Base-by-base conservation (phyloP, 306 rosid species). In the Gillenia trifoliata region DNA sequence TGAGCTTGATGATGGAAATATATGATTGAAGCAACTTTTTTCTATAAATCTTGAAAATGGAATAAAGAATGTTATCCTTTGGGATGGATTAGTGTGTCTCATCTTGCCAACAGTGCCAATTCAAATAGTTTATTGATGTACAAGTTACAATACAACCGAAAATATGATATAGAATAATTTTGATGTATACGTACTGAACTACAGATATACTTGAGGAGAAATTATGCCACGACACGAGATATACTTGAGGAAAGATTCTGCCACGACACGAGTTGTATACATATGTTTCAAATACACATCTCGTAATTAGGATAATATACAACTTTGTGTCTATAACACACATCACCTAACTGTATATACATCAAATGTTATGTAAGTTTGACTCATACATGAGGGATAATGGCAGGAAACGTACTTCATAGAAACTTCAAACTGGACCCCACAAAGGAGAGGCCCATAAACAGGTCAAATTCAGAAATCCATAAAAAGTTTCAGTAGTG, bases 321-420 rank as follows among this genome's bases (percentile, higher is more conserved):
- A 36, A 45, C 13, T 45, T 45, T 45, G 2, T 45, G 52, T 45
- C 20, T 4, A 5, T 16, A 45, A 15, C 0, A 45, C 52, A 1
- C 7, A 15, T 4, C 0, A 4, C 0, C 7, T 4, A 1, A 45
- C 19, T 2, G 0, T 45, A 45, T 0, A 15, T 4, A 16, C 50
- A 15, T 15, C 7, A 13, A 45, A 45, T 5, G 19, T 15, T 59
- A 23, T 5, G 22, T 20, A 50, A 49, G 16, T 40, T 36, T 45
- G 8, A 45, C 52, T 15, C 8, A 9, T 30, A 20, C 4, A 33
- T 0, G 31, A 22, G 0, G 22, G 52, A 65, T 65, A 29, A 19
- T 6, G 23, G 45, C 19, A 25, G 2, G 36, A 67, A 47, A 57
- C 52, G 36, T 3, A 2, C 17, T 6, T 11, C 2, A 6, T 1